Base-by-base conservation (phyloP, 2,329 filamentous ascomycete species). In the Colletotrichum abscissum region DNA sequence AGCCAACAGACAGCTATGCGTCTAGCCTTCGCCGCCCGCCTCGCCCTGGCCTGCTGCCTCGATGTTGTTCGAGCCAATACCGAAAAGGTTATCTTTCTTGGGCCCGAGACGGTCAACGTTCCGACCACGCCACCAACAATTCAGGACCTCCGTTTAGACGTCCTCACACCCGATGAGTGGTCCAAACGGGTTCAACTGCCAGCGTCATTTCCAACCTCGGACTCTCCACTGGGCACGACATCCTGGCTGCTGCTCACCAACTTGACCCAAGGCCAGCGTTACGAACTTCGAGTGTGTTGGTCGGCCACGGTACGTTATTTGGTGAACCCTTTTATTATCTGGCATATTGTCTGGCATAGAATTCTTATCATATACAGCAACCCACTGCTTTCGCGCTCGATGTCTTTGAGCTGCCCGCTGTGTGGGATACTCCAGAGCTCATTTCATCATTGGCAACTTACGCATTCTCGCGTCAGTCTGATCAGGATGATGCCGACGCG, bases 281-380 rank as follows among this genome's bases (percentile, higher is more conserved):
- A 98, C 86, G 97, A 99, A 86, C 89, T 97, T 62, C 92, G 97
- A 67, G 88, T 98, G 73, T 98, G 96, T 84, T 99, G 96, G 95
- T 88, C 95, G 73, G 97, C 97, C 54, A 97, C 93, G 74, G 96
- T 98, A 88, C 83, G 93, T 88, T 38, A 56, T 33, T 59, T 35
- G 58, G 24, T 57, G 69, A 49, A 55, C 58, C 11, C 42, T 52
- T 46, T 74, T 14, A 55, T 38, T 58, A 38, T 42, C n/a, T 62
- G 26, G 33, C 26, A 26, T 6, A 54, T 12, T 55, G 19, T 26
- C 26, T 26, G 26, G 26, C 26, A 26, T 26, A 26, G 26, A 38
- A 42, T 68, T 69, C 74, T 63, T 74, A 67, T 72, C 42, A 72
- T 67, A 52, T 42, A 14, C 64, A 98, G 95, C 93, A 98, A 92